These are phyloP conservation scores for Aspergillus viridinutans DNA, from an alignment of 2,329 filamentous ascomycete genomes.

Conservation along the genomic window DNA sequence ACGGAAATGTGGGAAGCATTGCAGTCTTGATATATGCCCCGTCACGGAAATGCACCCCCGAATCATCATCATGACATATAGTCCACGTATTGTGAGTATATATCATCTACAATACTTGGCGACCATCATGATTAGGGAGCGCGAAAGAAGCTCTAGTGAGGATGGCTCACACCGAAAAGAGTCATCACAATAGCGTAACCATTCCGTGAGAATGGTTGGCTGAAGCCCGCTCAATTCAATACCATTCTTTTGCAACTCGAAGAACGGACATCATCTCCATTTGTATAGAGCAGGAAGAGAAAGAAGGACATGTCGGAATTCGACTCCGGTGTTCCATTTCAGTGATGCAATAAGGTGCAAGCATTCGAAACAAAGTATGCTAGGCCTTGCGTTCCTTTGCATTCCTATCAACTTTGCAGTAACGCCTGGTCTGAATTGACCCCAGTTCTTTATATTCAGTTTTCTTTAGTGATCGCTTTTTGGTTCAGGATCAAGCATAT, in stretches of 20 bases:
- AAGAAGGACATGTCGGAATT: neutral
- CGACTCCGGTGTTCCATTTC: neutral
- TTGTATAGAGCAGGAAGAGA: neutral
- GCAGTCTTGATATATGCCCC: neutral
- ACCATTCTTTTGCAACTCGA: neutral
- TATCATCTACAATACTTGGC: neutral
- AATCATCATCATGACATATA: neutral
- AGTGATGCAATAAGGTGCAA: neutral
- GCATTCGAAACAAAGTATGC: neutral
- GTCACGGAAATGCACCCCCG: neutral
- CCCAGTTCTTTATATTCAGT: neutral
- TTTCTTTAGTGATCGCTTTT: neutral
- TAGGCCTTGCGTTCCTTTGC: neutral
- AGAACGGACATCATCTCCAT: neutral
- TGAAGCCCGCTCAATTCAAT: neutral
- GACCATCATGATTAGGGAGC: neutral
- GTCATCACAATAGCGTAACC: neutral
- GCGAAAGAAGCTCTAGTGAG: neutral
- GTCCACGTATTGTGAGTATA: neutral
- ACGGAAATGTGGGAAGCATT: neutral
- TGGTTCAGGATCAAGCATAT: neutral
- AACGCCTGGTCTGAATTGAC: no score
- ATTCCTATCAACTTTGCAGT: no score
- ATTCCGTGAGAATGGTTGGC: neutral
- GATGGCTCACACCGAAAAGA: neutral